phyloP scores from a whole-genome alignment of 345 rosid genomes.

The Rhodamnia rubescens region DNA sequence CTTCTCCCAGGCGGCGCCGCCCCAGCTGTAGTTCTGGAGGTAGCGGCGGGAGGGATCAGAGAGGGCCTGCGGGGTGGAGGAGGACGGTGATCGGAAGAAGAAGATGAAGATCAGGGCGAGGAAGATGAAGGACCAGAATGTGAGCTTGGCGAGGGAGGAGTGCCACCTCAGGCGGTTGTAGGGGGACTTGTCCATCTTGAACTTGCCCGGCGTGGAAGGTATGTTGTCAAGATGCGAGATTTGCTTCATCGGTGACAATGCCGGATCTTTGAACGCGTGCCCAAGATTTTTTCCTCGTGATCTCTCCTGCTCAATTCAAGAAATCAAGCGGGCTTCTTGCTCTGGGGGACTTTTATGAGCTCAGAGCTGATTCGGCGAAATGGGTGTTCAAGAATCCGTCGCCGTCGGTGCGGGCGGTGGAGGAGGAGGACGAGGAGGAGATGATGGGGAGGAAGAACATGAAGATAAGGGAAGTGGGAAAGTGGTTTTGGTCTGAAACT shows the following conservation, averaged over 20 bases:
- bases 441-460: not conserved
- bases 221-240: slow-evolving; percentile 74
- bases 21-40: slow-evolving; percentile 62
- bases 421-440: not conserved
- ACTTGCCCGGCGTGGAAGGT: slow-evolving; percentile 88
- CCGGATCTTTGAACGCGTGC: not conserved
- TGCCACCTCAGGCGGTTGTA: slow-evolving; percentile 56
- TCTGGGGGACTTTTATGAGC: not conserved
- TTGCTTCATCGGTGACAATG: slow-evolving; percentile 25
- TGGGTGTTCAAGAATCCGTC: not conserved
- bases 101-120: slow-evolving; percentile 60
- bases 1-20: slow-evolving; percentile 76
- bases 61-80: slow-evolving; percentile 18
- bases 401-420: not conserved
- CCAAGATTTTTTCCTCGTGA: not conserved
- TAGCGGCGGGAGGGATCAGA: slow-evolving; percentile 83
- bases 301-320: not conserved
- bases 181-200: slow-evolving; percentile 90
- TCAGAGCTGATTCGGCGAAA: not conserved
- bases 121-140: slow-evolving; percentile 79
- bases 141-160: slow-evolving; percentile 60
- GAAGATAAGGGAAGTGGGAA: not conserved
- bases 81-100: slow-evolving; percentile 75
- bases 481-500: not conserved
- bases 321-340: not conserved